Conservation (phyloP, 2,329 filamentous ascomycete species). For the Fusarium falciforme region DNA sequence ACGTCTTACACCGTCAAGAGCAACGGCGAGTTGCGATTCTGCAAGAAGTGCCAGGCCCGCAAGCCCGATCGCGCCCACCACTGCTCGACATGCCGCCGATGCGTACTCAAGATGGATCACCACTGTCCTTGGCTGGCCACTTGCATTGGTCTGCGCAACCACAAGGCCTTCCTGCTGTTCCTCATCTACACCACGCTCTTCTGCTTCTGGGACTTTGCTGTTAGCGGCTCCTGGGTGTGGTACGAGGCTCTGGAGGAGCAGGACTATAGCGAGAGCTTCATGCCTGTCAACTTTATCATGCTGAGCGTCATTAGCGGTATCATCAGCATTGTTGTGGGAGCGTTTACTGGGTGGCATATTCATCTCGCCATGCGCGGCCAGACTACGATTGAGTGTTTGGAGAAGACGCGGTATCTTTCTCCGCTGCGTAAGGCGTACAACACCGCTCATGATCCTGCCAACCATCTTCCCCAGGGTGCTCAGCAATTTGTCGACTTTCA, state of each 20-base stretch:
- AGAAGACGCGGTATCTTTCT: constrained; percentile 93
- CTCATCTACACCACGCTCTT: constrained; percentile 90
- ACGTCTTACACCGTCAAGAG: constrained; percentile 93
- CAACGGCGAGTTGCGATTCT: constrained; percentile 87
- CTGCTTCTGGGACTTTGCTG: constrained; percentile 83
- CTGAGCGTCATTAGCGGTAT: constrained; percentile 89
- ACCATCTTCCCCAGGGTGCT: constrained; percentile 63
- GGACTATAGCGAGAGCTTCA: constrained; percentile 77
- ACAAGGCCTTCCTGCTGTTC: constrained; percentile 95
- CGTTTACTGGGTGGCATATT: constrained; percentile 94
- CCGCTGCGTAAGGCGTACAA: constrained; percentile 78
- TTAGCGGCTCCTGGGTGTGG: constrained; percentile 86
- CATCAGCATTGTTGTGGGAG: constrained; percentile 87
- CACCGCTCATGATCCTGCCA: constrained; percentile 66
- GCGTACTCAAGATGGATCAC: constrained; percentile 99
- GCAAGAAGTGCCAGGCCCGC: constrained; percentile 95
- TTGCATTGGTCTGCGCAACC: constrained; percentile 92
- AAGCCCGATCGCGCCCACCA: constrained; percentile 98
- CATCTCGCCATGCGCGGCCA: constrained; percentile 81
- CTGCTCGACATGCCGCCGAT: constrained; percentile 93
- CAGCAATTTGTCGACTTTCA: constrained; percentile 85
- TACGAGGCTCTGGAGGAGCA: constrained; percentile 79
- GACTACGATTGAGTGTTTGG: constrained; percentile 95
- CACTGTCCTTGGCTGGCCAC: constrained; percentile 98
- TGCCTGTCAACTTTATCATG: constrained; percentile 92